phyloP scores from a whole-genome alignment of 1,139 yeast species.

The Scheffersomyces titani region DNA sequence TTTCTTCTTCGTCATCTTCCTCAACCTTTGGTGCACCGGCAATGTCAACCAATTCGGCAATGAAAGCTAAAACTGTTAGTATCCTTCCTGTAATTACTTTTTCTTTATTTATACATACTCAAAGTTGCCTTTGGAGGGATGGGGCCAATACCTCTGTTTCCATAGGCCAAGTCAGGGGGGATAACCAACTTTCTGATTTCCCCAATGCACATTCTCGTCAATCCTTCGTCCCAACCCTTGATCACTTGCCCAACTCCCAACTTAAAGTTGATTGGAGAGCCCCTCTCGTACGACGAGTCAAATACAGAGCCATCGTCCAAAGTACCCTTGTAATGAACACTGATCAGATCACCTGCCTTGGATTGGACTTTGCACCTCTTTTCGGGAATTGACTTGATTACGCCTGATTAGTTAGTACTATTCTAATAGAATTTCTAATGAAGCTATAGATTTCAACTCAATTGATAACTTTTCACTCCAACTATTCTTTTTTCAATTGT shows the following conservation, averaged over 20 bases:
- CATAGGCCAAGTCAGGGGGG: conserved; percentile 79
- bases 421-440: not conserved
- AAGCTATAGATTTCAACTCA: not conserved
- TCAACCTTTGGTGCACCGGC: conserved; percentile 23
- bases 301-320: conserved; percentile 69
- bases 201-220: conserved; percentile 74
- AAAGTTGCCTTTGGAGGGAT: conserved; percentile 77
- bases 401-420: conserved; percentile 26
- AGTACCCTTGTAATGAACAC: conserved; percentile 76
- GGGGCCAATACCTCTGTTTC: conserved; percentile 73
- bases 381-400: conserved; percentile 47
- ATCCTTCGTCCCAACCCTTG: conserved; percentile 87
- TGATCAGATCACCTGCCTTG: conserved; percentile 60
- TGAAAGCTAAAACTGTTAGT: conserved; percentile 39
- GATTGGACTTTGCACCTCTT: conserved; percentile 58
- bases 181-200: conserved; percentile 78
- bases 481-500: not conserved
- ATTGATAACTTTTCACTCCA: not conserved
- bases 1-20: not conserved
- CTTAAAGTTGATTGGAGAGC: conserved; percentile 64
- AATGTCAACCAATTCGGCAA: conserved; percentile 57
- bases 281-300: conserved; percentile 71
- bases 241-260: conserved; percentile 81
- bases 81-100: not conserved
- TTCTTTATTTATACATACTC: conserved; percentile 20